These are phyloP conservation scores for Mrakia hoshinonis DNA, from an alignment of 768 basidiomycete genomes.

Conservation along the genomic window DNA sequence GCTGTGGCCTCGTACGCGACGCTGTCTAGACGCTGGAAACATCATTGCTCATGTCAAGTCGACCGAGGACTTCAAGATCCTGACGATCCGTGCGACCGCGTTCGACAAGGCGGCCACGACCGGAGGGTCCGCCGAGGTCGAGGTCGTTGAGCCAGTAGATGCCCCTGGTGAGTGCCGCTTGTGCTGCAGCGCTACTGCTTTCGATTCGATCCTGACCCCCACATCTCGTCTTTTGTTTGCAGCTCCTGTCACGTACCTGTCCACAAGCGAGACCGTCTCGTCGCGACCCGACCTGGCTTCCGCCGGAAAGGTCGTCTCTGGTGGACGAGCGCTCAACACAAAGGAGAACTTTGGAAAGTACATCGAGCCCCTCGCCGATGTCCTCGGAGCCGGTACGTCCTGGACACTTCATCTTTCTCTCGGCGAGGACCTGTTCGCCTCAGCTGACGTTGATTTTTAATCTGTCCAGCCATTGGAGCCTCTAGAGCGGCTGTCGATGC, in stretches of 20 bases:
- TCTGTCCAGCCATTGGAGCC: conserved; percentile 70
- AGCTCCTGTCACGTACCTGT: conserved; percentile 43
- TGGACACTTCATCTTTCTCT: background rate
- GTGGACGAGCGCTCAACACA: conserved; percentile 88
- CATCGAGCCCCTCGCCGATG: conserved; percentile 85
- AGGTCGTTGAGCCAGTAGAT: conserved; percentile 47
- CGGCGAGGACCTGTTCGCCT: background rate
- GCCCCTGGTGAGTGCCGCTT: conserved; percentile 30
- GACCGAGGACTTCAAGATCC: conserved; percentile 74
- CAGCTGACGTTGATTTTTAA: background rate
- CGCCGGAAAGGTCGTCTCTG: conserved; percentile 82
- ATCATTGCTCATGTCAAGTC: conserved; percentile 81
- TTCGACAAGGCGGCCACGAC: conserved; percentile 58
- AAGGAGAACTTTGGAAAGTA: conserved; percentile 82
- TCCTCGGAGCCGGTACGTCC: conserved; percentile 58
- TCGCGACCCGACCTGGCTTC: conserved; percentile 85
- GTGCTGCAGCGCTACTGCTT: background rate
- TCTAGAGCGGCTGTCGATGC: conserved; percentile 96
- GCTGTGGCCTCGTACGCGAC: background rate
- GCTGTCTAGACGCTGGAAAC: conserved; percentile 67
- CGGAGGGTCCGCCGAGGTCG: conserved; percentile 49
- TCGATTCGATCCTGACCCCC: background rate
- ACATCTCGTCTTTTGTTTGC: background rate
- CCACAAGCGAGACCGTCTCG: conserved; percentile 65
- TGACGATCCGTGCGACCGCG: conserved; percentile 86